Evolutionary conservation across 106 monocot species (phyloP), one percentile per base, ranked within the genome.

Genomic region (Cymbidium sinense): DNA sequence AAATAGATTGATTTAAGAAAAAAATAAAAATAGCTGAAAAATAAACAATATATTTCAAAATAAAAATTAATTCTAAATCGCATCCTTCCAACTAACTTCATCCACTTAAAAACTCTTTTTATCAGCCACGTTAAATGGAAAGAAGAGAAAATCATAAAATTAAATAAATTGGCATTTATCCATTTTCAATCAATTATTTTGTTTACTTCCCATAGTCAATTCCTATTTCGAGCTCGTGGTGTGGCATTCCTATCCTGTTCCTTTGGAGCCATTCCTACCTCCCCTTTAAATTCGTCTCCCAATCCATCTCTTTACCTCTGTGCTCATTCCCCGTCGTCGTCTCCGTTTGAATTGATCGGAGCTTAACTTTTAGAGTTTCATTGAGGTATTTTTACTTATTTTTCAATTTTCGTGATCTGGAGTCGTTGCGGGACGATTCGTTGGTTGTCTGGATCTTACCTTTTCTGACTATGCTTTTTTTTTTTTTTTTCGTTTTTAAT

Each of bases 211-310:
- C 47, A 41, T 9, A 47, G 47, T 2, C 47, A 12, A 10, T 47
- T 47, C 11, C 47, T 7, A n/a, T 23, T 67, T 5, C 28, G 33
- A 67, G 31, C 67, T 67, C 12, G 67, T 67, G 67, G 67, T 67
- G 67, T 67, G 67, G 67, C 67, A 20, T 67, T 13, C 10, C 67
- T 67, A 67, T 67, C 67, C 67, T 17, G 23, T 30, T 67, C 33
- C 30, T 5, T 17, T 17, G 9, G 12, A 67, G 1, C 15, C 67
- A 33, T 2, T 31, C 30, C 67, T 2, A n/a, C n/a, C 13, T 17
- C 8, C 67, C 31, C 67, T 67, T 67, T 67, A 67, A 67, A 67
- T 67, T 33, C 67, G 23, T 67, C 33, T 67, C 31, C 9, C 31
- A 33, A 15, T 8, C 67, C 67, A 67, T 13, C 67, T 30, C 13